phyloP scores from a whole-genome alignment of 495 filamentous ascomycete genomes.

The Penicillium antarcticum region DNA sequence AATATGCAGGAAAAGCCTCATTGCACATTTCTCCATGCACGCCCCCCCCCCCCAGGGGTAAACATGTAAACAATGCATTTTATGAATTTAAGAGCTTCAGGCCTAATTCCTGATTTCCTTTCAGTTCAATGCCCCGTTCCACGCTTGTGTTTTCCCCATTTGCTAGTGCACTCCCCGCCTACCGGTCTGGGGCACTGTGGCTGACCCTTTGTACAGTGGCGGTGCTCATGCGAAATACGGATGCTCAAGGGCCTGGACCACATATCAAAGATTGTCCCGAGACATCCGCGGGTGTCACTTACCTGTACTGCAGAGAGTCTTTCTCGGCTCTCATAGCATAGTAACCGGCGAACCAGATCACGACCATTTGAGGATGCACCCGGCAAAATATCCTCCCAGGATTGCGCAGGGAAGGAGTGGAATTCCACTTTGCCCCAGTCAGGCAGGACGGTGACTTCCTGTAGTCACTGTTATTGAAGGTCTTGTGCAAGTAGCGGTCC shows the following conservation, averaged over 20 bases:
- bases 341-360: constrained; percentile 52
- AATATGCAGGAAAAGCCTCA: neutral
- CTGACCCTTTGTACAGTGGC: no score
- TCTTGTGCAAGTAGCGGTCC: neutral
- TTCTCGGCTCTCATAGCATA: constrained; percentile 54
- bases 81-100: no score
- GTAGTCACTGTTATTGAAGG: neutral
- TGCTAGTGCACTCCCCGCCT: neutral
- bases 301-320: constrained; percentile 51
- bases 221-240: constrained; percentile 28
- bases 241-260: constrained; percentile 33
- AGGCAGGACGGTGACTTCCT: constrained; percentile 54
- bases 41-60: no score
- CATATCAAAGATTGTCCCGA: constrained; percentile 14
- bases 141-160: neutral
- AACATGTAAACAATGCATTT: neutral
- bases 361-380: constrained; percentile 45
- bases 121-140: neutral
- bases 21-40: neutral
- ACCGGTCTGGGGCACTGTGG: no score
- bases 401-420: constrained; percentile 44
- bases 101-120: neutral
- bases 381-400: constrained; percentile 54
- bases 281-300: constrained; percentile 14
- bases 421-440: constrained; percentile 70